phyloP scores from a whole-genome alignment of 306 rosid species.

The Quercus aquifolioides region DNA sequence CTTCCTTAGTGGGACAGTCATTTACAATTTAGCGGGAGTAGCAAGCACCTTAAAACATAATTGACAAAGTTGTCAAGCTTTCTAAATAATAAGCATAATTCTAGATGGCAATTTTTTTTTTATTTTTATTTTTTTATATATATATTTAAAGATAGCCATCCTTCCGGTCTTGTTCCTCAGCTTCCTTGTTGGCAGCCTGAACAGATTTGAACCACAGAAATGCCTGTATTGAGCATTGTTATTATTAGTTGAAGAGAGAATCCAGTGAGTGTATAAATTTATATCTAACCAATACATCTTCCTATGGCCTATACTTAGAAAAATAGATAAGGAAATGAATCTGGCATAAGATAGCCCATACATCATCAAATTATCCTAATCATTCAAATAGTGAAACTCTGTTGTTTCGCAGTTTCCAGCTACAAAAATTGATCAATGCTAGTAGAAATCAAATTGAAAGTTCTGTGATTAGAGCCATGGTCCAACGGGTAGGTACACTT shows the following conservation, averaged over 20 bases:
- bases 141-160: slow-evolving; percentile 51
- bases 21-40: too few relatives aligned
- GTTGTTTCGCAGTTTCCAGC: too few relatives aligned
- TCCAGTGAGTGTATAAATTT: neutral
- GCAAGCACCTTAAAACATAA: too few relatives aligned
- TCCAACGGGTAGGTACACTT: too few relatives aligned
- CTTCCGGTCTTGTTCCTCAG: slow-evolving; percentile 91
- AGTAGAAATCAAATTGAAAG: too few relatives aligned
- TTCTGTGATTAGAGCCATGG: too few relatives aligned
- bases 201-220: slow-evolving; percentile 89
- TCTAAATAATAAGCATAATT: neutral
- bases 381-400: too few relatives aligned
- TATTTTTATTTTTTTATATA: too few relatives aligned
- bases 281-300: neutral
- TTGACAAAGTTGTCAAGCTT: neutral
- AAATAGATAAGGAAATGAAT: neutral
- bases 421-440: too few relatives aligned
- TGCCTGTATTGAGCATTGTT: slow-evolving; percentile 46
- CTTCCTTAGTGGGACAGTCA: too few relatives aligned
- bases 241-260: slow-evolving; percentile 9
- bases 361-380: neutral
- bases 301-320: neutral
- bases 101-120: neutral
- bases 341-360: neutral
- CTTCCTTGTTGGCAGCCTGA: slow-evolving; percentile 88